phyloP scores from a whole-genome alignment of 108 stramenopile species.

The Chaetoceros tenuissimus region DNA sequence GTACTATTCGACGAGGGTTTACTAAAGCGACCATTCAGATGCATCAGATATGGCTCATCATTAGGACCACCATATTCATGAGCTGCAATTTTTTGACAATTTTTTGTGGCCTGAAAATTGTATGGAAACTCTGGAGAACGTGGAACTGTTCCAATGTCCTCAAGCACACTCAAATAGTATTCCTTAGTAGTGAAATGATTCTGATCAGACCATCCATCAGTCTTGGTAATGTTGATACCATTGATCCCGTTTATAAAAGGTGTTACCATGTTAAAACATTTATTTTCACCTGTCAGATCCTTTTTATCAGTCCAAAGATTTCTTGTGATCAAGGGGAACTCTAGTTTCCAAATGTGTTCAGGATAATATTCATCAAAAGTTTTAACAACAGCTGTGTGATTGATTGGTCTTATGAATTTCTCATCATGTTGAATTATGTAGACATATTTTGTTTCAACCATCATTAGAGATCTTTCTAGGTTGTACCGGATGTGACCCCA shows the following conservation, averaged over 20 bases:
- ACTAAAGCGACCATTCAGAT: too few species aligned
- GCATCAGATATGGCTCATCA: too few species aligned
- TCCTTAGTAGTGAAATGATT: neutral
- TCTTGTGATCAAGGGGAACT: neutral
- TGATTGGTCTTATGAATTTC: neutral
- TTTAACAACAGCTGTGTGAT: neutral
- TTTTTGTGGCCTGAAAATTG: neutral
- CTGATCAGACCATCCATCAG: neutral
- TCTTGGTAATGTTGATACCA: neutral
- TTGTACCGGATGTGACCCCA: neutral
- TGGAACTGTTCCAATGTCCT: neutral
- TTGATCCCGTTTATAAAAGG: neutral
- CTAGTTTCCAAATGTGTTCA: too few species aligned
- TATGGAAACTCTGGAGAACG: neutral
- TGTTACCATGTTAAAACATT: neutral
- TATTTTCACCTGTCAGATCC: neutral
- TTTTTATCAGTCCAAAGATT: neutral
- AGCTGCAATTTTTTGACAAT: neutral
- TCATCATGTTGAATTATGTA: neutral
- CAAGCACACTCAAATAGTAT: neutral
- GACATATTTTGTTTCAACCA: neutral
- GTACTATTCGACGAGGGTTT: too few species aligned
- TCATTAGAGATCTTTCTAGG: neutral
- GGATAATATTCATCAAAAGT: neutral
- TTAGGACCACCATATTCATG: neutral